A percentile compares a stretch with the other conserved stretches of the same genome.
Evolutionary conservation across 495 filamentous ascomycete species (phyloP).

Genomic region (Melanomma pulvis-pyrius): DNA sequence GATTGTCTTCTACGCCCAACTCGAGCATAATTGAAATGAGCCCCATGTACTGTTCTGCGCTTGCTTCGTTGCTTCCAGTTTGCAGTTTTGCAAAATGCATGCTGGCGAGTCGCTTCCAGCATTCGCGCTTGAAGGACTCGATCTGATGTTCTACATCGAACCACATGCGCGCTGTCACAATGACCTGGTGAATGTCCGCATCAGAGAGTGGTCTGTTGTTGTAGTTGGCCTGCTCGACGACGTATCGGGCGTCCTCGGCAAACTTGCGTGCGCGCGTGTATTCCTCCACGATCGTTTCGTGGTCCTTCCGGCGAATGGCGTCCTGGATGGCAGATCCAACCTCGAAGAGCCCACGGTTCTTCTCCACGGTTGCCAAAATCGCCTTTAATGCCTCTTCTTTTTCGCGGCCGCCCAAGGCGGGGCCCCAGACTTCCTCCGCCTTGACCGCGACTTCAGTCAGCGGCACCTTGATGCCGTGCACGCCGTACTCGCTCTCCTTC

Average conservation of each 20-base stretch:
- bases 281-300: conserved; percentile 82
- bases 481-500: conserved; percentile 94
- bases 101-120: conserved; percentile 71
- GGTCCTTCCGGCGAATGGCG: conserved; percentile 84
- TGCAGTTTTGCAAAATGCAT: conserved; percentile 53
- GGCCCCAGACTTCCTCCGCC: conserved; percentile 95
- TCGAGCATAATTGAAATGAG: conserved; percentile 85
- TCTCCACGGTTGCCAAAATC: conserved; percentile 72
- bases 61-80: conserved; percentile 45
- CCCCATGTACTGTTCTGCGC: conserved; percentile 83
- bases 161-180: conserved; percentile 94
- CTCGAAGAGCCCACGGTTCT: conserved; percentile 77
- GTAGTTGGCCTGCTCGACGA: conserved; percentile 57
- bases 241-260: conserved; percentile 69
- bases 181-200: conserved; percentile 75
- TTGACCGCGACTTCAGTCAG: conserved; percentile 87
- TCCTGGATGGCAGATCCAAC: conserved; percentile 75
- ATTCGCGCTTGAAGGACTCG: conserved; percentile 79
- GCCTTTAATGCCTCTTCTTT: conserved; percentile 83
- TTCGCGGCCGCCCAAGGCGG: conserved; percentile 87
- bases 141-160: conserved; percentile 83
- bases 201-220: conserved; percentile 61
- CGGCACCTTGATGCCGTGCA: conserved; percentile 84
- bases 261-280: conserved; percentile 76
- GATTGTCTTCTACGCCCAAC: conserved; percentile 91